Percentiles rank a stretch among this genome's conserved stretches.
These are phyloP conservation scores for Alternaria sp. DNA, from an alignment of 2,329 filamentous ascomycete species.

Conservation along the genomic window DNA sequence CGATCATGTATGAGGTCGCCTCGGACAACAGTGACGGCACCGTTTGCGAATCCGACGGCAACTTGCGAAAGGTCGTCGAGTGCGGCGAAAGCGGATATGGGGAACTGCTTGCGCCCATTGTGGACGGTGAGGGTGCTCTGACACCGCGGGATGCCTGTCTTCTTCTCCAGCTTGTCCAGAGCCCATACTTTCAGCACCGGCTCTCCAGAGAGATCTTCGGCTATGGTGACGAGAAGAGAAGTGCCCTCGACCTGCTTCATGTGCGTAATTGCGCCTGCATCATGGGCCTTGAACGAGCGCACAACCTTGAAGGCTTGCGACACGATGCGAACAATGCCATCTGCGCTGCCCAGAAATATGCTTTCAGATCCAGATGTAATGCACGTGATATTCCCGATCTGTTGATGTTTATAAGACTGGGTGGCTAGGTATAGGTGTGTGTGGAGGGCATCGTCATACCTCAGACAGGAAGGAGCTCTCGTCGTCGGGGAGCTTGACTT, in stretches of 20 bases:
- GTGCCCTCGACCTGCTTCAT: constrained; percentile 93
- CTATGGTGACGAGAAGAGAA: constrained; percentile 82
- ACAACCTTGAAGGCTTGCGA: constrained; percentile 87
- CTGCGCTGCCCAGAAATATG: constrained; percentile 84
- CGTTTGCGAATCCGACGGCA: constrained; percentile 94
- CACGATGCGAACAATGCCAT: constrained; percentile 88
- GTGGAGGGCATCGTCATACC: constrained; percentile 60
- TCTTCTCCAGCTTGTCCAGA: constrained; percentile 91
- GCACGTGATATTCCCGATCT: constrained; percentile 75
- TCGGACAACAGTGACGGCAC: constrained; percentile 89
- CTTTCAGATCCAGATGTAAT: constrained; percentile 88
- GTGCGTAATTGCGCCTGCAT: constrained; percentile 81
- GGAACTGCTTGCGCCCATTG: constrained; percentile 91
- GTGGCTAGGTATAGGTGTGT: not conserved
- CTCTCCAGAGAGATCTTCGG: constrained; percentile 87
- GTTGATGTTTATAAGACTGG: constrained; percentile 37
- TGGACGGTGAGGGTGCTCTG: constrained; percentile 85
- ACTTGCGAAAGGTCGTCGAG: constrained; percentile 90
- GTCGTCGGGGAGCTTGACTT: constrained; percentile 79
- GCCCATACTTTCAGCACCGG: constrained; percentile 98
- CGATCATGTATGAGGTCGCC: constrained; percentile 96
- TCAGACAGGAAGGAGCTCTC: constrained; percentile 82
- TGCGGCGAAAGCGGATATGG: constrained; percentile 90
- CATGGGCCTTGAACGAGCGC: constrained; percentile 86
- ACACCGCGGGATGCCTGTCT: constrained; percentile 87